Evolutionary conservation across 164 flowering plant genomes (phyloP).

Genomic region (Houttuynia cordata): DNA sequence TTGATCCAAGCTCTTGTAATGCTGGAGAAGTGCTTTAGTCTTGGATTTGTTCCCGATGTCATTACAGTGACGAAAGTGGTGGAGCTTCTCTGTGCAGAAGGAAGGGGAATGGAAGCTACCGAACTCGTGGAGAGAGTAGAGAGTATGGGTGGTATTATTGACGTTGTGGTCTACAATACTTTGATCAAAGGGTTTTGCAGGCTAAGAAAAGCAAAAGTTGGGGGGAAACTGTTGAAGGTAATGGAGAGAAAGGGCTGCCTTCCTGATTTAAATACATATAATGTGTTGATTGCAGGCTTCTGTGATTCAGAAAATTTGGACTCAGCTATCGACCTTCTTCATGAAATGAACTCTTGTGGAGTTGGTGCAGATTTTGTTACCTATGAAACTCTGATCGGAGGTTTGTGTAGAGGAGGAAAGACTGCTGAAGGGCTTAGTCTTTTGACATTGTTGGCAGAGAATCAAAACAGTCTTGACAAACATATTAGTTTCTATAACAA

Average conservation of each 20-base stretch:
- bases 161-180: constrained; percentile 60
- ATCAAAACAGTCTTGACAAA: constrained; percentile 21
- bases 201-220: constrained; percentile 47
- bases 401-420: constrained; percentile 51
- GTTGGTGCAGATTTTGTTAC: constrained; percentile 40
- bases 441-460: constrained; percentile 59
- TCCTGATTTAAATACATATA: constrained; percentile 63
- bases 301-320: constrained; percentile 47
- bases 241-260: constrained; percentile 83
- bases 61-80: constrained; percentile 60
- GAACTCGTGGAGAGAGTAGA: constrained; percentile 63
- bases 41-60: constrained; percentile 54
- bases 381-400: constrained; percentile 46
- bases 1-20: constrained; percentile 60
- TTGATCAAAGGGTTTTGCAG: constrained; percentile 62
- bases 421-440: constrained; percentile 47
- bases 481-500: constrained; percentile 61
- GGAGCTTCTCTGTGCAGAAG: constrained; percentile 45
- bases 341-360: constrained; percentile 62
- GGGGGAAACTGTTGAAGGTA: constrained; percentile 36
- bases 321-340: constrained; percentile 48
- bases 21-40: constrained; percentile 54
- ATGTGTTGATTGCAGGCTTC: constrained; percentile 48
- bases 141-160: constrained; percentile 40
- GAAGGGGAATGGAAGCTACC: constrained; percentile 53